A percentile compares a stretch with the other conserved stretches of the same genome.
These are phyloP conservation scores for Tilletia horrida DNA, from an alignment of 1,284 basidiomycete species.

Conservation along the genomic window DNA sequence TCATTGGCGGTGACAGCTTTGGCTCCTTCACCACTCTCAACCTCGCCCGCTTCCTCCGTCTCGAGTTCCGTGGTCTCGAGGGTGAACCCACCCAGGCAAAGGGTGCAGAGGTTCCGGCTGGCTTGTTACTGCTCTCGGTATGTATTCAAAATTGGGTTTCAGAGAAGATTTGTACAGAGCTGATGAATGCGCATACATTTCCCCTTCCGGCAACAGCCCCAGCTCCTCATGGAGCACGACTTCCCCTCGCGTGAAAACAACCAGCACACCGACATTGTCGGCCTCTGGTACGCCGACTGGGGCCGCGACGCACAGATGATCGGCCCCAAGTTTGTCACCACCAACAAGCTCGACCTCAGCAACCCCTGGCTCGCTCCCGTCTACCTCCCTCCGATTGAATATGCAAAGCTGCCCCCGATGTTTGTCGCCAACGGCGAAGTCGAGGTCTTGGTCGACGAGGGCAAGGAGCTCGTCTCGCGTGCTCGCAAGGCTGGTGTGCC, in stretches of 20 bases:
- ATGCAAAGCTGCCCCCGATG: constrained; percentile 24
- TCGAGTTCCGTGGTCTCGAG: constrained; percentile 31
- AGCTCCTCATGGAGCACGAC: constrained; percentile 6
- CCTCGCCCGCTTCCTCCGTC: constrained; percentile 47
- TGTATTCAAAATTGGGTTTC: neutral
- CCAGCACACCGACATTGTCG: constrained; percentile 42
- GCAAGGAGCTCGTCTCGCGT: constrained; percentile 28
- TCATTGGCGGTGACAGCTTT: constrained; percentile 49
- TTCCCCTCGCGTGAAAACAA: constrained; percentile 35
- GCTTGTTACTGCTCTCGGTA: constrained; percentile 39
- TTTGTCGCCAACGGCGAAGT: constrained; percentile 32
- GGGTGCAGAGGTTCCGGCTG: constrained; percentile 22
- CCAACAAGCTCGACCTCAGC: constrained; percentile 26
- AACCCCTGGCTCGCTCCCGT: constrained; percentile 34
- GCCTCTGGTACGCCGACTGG: constrained; percentile 38
- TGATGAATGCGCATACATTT: no score
- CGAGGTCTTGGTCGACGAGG: constrained; percentile 35
- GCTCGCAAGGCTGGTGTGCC: constrained; percentile 17
- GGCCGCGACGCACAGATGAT: constrained; percentile 33
- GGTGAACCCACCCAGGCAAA: constrained; percentile 22
- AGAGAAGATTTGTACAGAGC: no score
- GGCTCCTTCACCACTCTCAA: constrained; percentile 42
- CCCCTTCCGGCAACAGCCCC: neutral
- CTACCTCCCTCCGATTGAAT: constrained; percentile 36
- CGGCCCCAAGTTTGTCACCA: constrained; percentile 19